Conservation (phyloP, 257 asterid genomes). For the Lithospermum erythrorhizon region DNA sequence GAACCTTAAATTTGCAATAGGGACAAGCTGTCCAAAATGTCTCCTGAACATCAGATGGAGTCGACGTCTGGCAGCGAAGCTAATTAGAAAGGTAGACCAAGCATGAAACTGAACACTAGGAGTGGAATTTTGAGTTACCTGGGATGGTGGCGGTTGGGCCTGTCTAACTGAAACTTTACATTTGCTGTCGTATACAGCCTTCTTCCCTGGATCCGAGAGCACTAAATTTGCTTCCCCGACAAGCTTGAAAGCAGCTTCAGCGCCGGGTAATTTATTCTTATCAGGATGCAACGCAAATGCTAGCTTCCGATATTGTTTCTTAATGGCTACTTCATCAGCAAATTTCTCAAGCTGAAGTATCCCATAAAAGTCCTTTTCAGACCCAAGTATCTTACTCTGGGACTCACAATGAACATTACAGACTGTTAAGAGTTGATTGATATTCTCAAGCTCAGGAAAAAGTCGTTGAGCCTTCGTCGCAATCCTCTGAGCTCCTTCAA, state of each 20-base stretch:
- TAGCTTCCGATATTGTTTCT: conserved; percentile 66
- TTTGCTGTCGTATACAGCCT: conserved; percentile 42
- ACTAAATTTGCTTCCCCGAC: conserved; percentile 64
- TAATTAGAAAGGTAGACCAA: conserved; percentile 23
- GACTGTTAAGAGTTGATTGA: conserved; percentile 49
- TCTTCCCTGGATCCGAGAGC: conserved; percentile 54
- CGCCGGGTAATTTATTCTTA: conserved; percentile 79
- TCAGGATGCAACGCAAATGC: conserved; percentile 86
- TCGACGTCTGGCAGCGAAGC: conserved; percentile 24
- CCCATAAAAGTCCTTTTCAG: conserved; percentile 72
- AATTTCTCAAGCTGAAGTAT: conserved; percentile 54
- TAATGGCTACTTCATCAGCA: conserved; percentile 49
- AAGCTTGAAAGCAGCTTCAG: conserved; percentile 85
- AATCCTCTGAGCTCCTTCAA: conserved; percentile 50
- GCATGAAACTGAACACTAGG: conserved; percentile 25
- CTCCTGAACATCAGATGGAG: conserved; percentile 20
- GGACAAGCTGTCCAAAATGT: conserved; percentile 61
- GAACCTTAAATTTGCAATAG: conserved; percentile 34
- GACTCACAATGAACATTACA: conserved; percentile 75
- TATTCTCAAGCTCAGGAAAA: conserved; percentile 68
- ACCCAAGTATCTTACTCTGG: conserved; percentile 27
- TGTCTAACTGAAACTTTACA: conserved; percentile 20
- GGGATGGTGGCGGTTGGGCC: conserved; percentile 37
- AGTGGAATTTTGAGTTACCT: conserved; percentile 21
- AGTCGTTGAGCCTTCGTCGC: conserved; percentile 58